Conservation (phyloP, 306 rosid genomes). For the Pyrus communis region DNA sequence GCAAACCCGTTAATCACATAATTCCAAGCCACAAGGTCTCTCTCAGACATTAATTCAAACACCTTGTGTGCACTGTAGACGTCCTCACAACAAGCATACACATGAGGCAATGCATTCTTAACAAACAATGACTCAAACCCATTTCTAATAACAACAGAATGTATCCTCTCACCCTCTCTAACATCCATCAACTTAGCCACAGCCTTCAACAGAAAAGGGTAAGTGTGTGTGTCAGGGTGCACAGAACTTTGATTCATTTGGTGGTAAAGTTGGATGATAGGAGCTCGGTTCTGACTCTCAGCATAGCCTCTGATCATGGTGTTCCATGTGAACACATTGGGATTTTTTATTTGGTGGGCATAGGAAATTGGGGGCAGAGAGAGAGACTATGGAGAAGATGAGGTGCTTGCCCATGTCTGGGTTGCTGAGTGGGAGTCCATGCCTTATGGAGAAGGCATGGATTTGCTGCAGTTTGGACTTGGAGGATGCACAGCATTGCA, state of each 20-base stretch:
- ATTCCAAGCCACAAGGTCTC: conserved; percentile 46
- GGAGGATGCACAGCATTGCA: conserved; percentile 30
- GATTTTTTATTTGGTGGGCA: conserved; percentile 9
- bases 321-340: conserved; percentile 39
- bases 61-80: conserved; percentile 25
- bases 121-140: conserved; percentile 40
- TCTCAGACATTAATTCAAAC: conserved; percentile 30
- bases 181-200: conserved; percentile 24
- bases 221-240: conserved; percentile 32
- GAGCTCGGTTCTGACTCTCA: conserved; percentile 25
- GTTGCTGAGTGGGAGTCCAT: conserved; percentile 23
- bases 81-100: conserved; percentile 26
- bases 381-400: conserved; percentile 29
- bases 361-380: conserved; percentile 31
- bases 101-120: conserved; percentile 31
- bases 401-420: conserved; percentile 34
- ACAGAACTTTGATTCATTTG: conserved; percentile 19
- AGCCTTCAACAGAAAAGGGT: conserved; percentile 38
- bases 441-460: conserved; percentile 39
- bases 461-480: conserved; percentile 24
- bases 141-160: conserved; percentile 25
- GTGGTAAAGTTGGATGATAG: conserved; percentile 17
- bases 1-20: conserved; percentile 40
- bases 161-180: conserved; percentile 24
- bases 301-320: conserved; percentile 42